Evolutionary conservation across 140 eudicot species (phyloP), one percentile per base, ranked within the genome.

Genomic region (Artemisia princeps): DNA sequence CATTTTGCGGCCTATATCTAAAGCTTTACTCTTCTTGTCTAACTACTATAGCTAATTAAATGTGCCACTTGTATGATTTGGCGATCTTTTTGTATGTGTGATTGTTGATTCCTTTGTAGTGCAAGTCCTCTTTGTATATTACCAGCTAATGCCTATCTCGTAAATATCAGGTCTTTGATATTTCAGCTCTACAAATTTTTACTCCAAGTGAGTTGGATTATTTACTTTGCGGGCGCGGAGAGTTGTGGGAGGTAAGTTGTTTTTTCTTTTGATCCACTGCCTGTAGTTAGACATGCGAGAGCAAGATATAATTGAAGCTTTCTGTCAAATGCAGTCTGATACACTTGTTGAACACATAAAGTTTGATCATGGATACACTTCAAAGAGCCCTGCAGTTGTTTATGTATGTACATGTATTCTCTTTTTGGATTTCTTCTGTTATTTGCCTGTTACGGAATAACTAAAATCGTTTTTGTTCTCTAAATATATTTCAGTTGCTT

Each of bases 311-410:
- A 61, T 61, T 6, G 8, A 74, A 60, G 11, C 20, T 67, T 48
- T 45, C 7, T 17, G 44, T 10, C 12, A 60, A 37, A 53, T 65
- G 78, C 94, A 92, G 96, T 87, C 92, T 24, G 96, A 88, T 61
- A 67, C 96, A 9, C 88, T 92, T 50, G 96, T 77, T 1, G 96
- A 88, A 78, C 94, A 88, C 82, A 92, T 88, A 54, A 92, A 92
- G 28, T 92, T 92, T 37, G 99, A 92, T 78, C 99, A 92, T 75
- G 99, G 99, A 20, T 92, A 92, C 62, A 88, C 95, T 56, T 84
- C 99, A 65, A 92, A 84, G 83, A 88, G 99, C 75, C 95, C 96
- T 67, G 90, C 90, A 66, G 76, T 92, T 40, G 45, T 92, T 7
- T 70, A 84, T 80, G 99, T 92, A 76, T 15, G 88, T 56, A 11